Conservation (phyloP, 768 basidiomycete genomes). For the Boletus rex-veris region DNA sequence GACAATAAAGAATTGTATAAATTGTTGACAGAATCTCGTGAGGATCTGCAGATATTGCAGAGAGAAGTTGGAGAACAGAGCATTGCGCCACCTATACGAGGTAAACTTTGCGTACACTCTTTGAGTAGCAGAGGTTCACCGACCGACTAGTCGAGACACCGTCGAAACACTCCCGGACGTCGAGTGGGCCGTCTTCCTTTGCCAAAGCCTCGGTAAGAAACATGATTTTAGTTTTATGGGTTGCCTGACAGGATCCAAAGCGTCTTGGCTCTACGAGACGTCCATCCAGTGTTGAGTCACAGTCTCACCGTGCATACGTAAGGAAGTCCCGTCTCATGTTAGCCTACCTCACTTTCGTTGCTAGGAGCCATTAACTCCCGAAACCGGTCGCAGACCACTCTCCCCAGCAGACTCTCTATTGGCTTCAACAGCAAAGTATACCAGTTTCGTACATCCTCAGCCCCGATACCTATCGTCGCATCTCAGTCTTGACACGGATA, state of each 20-base stretch:
- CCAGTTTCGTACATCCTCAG: constrained; percentile 22
- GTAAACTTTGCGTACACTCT: constrained; percentile 26
- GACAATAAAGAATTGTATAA: constrained; percentile 79
- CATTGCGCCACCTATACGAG: constrained; percentile 44
- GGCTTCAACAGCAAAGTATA: constrained; percentile 24
- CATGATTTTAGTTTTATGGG: constrained; percentile 26
- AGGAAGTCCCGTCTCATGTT: constrained; percentile 13
- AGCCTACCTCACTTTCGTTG: constrained; percentile 4
- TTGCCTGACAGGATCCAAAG: constrained; percentile 22
- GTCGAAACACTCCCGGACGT: constrained; percentile 40
- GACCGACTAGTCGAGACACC: constrained; percentile 28
- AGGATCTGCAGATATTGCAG: constrained; percentile 65
- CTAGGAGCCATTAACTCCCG: constrained; percentile 46
- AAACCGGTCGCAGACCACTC: constrained; percentile 40
- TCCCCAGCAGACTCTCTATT: constrained; percentile 39
- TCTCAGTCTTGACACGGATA: constrained; percentile 44
- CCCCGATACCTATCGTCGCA: constrained; percentile 26
- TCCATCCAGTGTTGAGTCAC: constrained; percentile 35
- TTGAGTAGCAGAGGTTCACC: constrained; percentile 1
- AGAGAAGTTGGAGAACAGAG: constrained; percentile 76
- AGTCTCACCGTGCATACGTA: constrained; percentile 31
- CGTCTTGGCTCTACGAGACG: constrained; percentile 30
- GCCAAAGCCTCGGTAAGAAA: constrained; percentile 44
- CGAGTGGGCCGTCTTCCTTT: constrained; percentile 43
- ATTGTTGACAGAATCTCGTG: constrained; percentile 69